These are phyloP conservation scores for Colletotrichum camelliae DNA, from an alignment of 2,329 filamentous ascomycete species.

Conservation along the genomic window DNA sequence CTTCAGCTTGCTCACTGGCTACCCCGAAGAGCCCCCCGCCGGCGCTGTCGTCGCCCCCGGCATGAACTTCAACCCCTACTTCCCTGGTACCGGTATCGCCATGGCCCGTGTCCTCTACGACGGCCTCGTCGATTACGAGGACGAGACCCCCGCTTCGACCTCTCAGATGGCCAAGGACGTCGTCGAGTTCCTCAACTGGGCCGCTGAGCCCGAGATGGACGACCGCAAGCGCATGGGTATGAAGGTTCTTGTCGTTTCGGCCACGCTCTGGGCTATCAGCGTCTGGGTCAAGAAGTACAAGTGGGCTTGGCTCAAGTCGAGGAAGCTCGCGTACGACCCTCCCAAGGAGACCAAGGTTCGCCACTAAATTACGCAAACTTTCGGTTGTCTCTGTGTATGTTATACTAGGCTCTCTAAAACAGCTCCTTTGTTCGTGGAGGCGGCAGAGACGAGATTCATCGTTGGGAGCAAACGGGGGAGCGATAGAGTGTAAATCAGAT, in stretches of 20 bases:
- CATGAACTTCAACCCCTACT: constrained; percentile 99
- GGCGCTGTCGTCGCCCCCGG: constrained; percentile 85
- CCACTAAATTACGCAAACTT: constrained; percentile 42
- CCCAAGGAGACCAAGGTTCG: constrained; percentile 61
- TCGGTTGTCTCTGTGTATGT: constrained; percentile 33
- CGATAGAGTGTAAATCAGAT: constrained; percentile 58
- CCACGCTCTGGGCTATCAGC: constrained; percentile 82
- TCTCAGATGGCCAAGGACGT: constrained; percentile 99
- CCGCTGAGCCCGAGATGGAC: constrained; percentile 98
- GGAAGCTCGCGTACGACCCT: constrained; percentile 89
- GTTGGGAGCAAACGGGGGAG: constrained; percentile 27
- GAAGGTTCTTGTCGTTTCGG: constrained; percentile 86
- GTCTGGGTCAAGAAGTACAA: constrained; percentile 99
- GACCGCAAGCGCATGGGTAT: constrained; percentile 99
- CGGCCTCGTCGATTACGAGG: constrained; percentile 96
- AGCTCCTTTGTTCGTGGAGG: constrained; percentile 48
- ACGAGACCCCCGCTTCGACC: constrained; percentile 89
- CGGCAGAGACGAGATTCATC: constrained; percentile 30
- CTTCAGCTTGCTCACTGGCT: constrained; percentile 95
- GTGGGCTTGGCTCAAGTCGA: constrained; percentile 95
- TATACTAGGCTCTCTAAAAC: constrained; percentile 37
- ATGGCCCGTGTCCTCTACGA: constrained; percentile 99
- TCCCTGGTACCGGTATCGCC: constrained; percentile 97
- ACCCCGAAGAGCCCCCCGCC: constrained; percentile 94
- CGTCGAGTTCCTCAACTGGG: constrained; percentile 98